Base-by-base conservation (phyloP, 345 rosid species). In the Isatis tinctoria region DNA sequence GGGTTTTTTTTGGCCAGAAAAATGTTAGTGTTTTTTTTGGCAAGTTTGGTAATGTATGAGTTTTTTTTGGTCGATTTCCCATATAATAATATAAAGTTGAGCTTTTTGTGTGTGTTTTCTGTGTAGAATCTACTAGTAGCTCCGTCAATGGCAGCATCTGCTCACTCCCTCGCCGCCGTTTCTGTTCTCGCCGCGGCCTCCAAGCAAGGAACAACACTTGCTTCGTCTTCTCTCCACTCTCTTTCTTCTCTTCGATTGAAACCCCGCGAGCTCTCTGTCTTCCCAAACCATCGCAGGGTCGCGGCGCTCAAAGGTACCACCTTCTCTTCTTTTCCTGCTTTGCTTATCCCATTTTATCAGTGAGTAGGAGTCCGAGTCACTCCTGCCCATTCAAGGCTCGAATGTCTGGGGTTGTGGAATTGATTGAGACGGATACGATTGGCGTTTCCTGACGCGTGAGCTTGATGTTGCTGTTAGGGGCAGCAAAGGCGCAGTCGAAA, bases 121-220 rank as follows among this genome's bases (percentile, higher is more conserved):
- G 56, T 22, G 1, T 22, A 22, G 82, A 78, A 66, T 65, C 53
- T 49, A 10, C 33, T 30, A 30, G 16, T 52, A 49, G 54, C 54
- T n/a, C 33, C 40, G 30, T 47, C 74, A 60, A 88, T 90, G 98
- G 94, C 94, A 60, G 94, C 94, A 60, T 74, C 86, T 66, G 82
- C 85, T 67, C 88, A 80, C 52, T 87, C 66, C 82, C 72, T 84
- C 67, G 74, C 81, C 16, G 76, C 86, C 40, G 87, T 86, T 32
- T 74, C 90, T 20, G 84, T 85, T 58, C 92, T 88, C 3, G 56
- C 63, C 27, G 79, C 83, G 8, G 57, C 57, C 70, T 18, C 81
- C 8, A 79, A 60, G 67, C 60, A 65, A 43, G 35, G 81, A 12
- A 4, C 67, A 37, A 2, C 73, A 45, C 52, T 58, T 58, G 5